Evolutionary conservation across 2,329 filamentous ascomycete species (phyloP), one percentile per base, ranked within the genome.

Genomic region (Neospermospora avenae): DNA sequence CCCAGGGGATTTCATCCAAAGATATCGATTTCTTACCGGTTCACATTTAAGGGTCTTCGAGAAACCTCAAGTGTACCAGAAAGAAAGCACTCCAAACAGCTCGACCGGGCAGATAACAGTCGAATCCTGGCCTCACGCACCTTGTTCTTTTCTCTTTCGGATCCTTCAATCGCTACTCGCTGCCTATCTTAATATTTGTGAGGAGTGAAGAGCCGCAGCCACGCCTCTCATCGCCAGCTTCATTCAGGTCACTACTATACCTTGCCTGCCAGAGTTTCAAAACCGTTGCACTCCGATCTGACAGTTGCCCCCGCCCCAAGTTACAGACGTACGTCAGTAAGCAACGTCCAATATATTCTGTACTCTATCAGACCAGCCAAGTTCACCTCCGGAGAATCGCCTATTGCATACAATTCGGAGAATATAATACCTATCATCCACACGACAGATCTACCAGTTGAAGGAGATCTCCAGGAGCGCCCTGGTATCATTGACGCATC

Each of bases 241-340:
- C 39, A 25, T 24, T 41, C 28, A 31, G 11, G 28, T 55, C 8
- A 41, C 41, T 22, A 24, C 28, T 25, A 25, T 46, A n/a, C 24
- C 42, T 25, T 37, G 63, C 48, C 63, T 66, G 65, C 65, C 63
- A 66, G 28, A 28, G 61, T 67, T 65, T 66, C 60, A 59, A 59
- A n/a, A 39, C 55, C 31, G 24, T 65, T 56, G 41, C 57, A 60
- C 61, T 61, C 57, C 56, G 55, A 54, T 28, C 59, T 59, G 52
- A 57, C 58, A 56, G 35, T 54, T 16, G 22, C 20, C 34, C 22
- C 56, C 48, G 11, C 31, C 28, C 20, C 51, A 56, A 51, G 22
- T 57, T 45, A 53, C 31, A 59, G 41, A 10, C 10, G 8, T 8
- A 45, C 55, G 55, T 57, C 57, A 54, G 53, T 57, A 46, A 49